A percentile compares a stretch with the other conserved stretches of the same genome.
These are phyloP conservation scores for Microsporum ferrugineum DNA, from an alignment of 2,329 filamentous ascomycete genomes.

Conservation along the genomic window DNA sequence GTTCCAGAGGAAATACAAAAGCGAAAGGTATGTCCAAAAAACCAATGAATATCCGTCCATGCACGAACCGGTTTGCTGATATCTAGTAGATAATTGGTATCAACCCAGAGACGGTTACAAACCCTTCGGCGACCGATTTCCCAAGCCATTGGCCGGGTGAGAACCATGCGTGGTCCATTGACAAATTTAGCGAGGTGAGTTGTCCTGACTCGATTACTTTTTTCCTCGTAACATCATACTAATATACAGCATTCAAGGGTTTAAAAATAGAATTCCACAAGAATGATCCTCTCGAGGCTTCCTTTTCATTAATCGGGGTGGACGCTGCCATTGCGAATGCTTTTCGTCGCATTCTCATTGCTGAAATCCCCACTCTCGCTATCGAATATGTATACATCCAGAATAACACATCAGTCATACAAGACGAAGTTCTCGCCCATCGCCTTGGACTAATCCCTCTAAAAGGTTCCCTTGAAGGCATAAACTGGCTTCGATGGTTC, in stretches of 20 bases:
- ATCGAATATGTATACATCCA: slow-evolving; percentile 88
- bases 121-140: slow-evolving; percentile 82
- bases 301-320: slow-evolving; percentile 83
- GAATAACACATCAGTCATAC: slow-evolving; percentile 96
- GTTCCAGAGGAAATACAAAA: slow-evolving; percentile 35
- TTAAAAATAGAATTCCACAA: slow-evolving; percentile 74
- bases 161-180: slow-evolving; percentile 66
- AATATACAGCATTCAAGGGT: slow-evolving; percentile 31
- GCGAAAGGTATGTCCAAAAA: slow-evolving; percentile 27
- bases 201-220: not conserved
- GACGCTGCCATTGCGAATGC: slow-evolving; percentile 93
- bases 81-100: slow-evolving; percentile 62
- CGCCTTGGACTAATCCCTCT: slow-evolving; percentile 85
- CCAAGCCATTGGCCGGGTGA: slow-evolving; percentile 85
- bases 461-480: slow-evolving; percentile 62
- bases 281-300: slow-evolving; percentile 63
- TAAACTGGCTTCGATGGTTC: slow-evolving; percentile 75
- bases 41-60: not conserved
- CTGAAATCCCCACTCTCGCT: slow-evolving; percentile 87
- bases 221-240: slow-evolving; percentile 7
- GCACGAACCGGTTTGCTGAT: slow-evolving; percentile 9
- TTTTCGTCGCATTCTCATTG: slow-evolving; percentile 88
- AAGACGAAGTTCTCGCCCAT: slow-evolving; percentile 90
- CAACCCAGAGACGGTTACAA: slow-evolving; percentile 78
- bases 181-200: slow-evolving; percentile 53